Evolutionary conservation across 1,139 yeast species (phyloP).

Genomic region (Sugiyamaella novakii): DNA sequence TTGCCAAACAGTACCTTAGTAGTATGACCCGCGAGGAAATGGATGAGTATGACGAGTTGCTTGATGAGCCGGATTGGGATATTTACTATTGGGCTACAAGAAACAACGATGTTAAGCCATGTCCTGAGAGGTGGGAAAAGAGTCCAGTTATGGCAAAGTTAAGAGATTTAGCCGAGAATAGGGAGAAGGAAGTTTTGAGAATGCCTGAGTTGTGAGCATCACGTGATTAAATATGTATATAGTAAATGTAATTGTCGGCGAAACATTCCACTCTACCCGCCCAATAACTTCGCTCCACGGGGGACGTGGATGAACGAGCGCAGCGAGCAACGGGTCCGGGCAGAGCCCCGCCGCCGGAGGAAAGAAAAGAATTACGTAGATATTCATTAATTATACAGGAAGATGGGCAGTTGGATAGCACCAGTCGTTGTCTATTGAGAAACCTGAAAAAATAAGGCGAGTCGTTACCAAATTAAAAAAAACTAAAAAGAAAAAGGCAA

Average conservation of each 20-base stretch:
- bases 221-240: slow-evolving; percentile 4
- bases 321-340: background rate
- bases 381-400: slow-evolving; percentile 11
- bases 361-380: no score
- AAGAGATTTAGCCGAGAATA: slow-evolving; percentile 74
- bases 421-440: slow-evolving; percentile 12
- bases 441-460: background rate
- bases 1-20: slow-evolving; percentile 73
- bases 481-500: background rate
- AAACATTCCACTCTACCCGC: no score
- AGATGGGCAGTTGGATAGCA: background rate
- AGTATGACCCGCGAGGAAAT: slow-evolving; percentile 65
- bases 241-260: no score
- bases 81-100: slow-evolving; percentile 96
- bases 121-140: slow-evolving; percentile 82
- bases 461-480: background rate
- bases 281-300: no score
- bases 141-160: slow-evolving; percentile 64
- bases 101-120: slow-evolving; percentile 75
- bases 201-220: slow-evolving; percentile 72
- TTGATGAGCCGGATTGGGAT: slow-evolving; percentile 98
- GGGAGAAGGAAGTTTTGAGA: slow-evolving; percentile 70
- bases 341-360: slow-evolving; percentile 17
- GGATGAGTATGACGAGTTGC: slow-evolving; percentile 78
- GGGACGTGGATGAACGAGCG: no score